Evolutionary conservation across 768 basidiomycete species (phyloP), one percentile per base, ranked within the genome.

Genomic region (Tulasnella calospora): DNA sequence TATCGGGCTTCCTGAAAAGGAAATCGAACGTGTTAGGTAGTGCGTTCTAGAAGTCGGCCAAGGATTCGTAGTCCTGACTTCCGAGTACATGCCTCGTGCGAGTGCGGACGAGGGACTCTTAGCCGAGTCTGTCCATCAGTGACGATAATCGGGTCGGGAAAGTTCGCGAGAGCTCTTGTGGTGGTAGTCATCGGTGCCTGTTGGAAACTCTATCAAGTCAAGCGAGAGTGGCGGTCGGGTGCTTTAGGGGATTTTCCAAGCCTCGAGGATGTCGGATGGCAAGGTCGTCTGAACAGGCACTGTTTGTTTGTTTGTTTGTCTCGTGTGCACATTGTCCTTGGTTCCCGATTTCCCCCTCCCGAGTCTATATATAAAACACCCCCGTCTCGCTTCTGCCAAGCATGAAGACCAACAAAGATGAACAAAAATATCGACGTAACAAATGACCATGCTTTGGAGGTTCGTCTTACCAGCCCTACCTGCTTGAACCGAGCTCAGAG

Each of bases 71-170:
- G 61, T 67, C 61, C 61, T 67, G 61, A 67, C 61, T 67, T 67
- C 9, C 61, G 17, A 67, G 33, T 67, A 67, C 61, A 67, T 67
- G 61, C 61, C 61, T 67, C 61, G 61, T 67, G 61, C 61, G 61
- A 67, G 61, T 67, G 33, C 61, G 61, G 61, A 67, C 61, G 61
- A 67, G 61, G 61, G 33, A 67, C 61, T 67, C 61, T 33, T 10
- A 67, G 61, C 33, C 61, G 61, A 67, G 61, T 67, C 61, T 67
- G 61, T 67, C 61, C 61, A 67, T 67, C 61, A 10, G 61, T 67
- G 61, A 9, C 61, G 61, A 67, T 67, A 17, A 67, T 67, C 61
- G 61, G 61, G 17, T 67, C 27, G 61, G 61, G 9, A 35, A 67
- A 67, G 33, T 67, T 67, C 9, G 30, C 27, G 13, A 67, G 61